Base-by-base conservation (phyloP, 2,329 filamentous ascomycete genomes). In the Colletotrichum sp. region DNA sequence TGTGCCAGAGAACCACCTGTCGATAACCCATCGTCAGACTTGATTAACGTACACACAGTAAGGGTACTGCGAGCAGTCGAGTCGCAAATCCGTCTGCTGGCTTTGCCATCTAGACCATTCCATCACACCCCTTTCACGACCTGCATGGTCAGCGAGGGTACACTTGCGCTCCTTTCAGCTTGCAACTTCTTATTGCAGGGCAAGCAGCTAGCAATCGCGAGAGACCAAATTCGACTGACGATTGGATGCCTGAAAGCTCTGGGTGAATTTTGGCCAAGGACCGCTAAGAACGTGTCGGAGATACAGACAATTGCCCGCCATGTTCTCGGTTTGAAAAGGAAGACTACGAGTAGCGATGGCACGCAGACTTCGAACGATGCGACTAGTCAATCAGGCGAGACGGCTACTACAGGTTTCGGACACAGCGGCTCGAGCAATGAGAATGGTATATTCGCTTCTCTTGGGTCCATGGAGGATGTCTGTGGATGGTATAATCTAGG, bases 61-160 rank as follows among this genome's bases (percentile, higher is more conserved):
- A 84, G 85, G 15, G 83, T 84, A 3, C 78, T 87, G 6, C 80
- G 82, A 7, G 80, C 86, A 0, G 82, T 84, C 3, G 82, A 87
- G 57, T 82, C 81, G 1, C 85, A 87, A 36, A 81, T 87, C 24
- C 81, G 82, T 2, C 82, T 87, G 0, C 64, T 87, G 15, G 80
- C 85, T 1, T 75, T 87, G 6, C 85, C 86, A 0, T 79, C 78
- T 0, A 77, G 77, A 4, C 79, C 79, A 15, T 85, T 85, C 52
- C 74, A 80, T 59, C 85, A 87, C 70, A 84, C 81, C 0, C 86
- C 86, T 0, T 87, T 87, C 55, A 79, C 79, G 0, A 85, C 83
- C 0, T 87, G 86, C 79, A 87, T 87, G 84, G 76, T 86, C 15
- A 85, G 81, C 55, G 82, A 83, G 21, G 86, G 83, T 0, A 84